Evolutionary conservation across 805 yeast genomes (phyloP).

Genomic region (Hermanozyma aechmeae): DNA sequence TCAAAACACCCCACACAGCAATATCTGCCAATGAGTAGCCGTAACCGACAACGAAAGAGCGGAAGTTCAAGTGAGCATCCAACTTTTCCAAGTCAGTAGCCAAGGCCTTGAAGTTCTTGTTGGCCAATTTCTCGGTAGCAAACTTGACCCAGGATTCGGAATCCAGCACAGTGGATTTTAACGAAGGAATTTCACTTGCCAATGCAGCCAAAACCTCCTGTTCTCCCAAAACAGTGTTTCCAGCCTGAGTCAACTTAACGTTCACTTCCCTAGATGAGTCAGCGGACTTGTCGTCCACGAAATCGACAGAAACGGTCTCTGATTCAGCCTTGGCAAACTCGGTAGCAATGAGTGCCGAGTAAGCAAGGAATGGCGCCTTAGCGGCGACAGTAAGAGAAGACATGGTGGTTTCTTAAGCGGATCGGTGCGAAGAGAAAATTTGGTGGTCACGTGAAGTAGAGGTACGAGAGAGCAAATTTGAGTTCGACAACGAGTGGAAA

Average conservation of each 20-base stretch:
- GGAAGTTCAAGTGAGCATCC: conserved; percentile 76
- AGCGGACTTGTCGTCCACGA: conserved; percentile 57
- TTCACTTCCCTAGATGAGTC: conserved; percentile 38
- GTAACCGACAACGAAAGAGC: conserved; percentile 69
- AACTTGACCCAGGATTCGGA: conserved; percentile 54
- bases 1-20: conserved; percentile 86
- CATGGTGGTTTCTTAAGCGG: conserved; percentile 12
- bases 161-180: conserved; percentile 13
- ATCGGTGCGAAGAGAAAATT: neutral
- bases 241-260: conserved; percentile 37
- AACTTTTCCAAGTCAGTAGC: conserved; percentile 69
- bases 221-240: conserved; percentile 32
- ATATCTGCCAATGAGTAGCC: conserved; percentile 69
- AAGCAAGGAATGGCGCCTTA: conserved; percentile 78
- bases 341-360: conserved; percentile 70
- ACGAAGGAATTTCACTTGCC: conserved; percentile 43
- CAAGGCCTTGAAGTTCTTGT: conserved; percentile 84
- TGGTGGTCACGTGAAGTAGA: too few relatives aligned
- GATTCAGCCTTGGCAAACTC: conserved; percentile 51
- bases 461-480: too few relatives aligned
- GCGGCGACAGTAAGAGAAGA: conserved; percentile 63
- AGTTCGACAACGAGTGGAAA: too few relatives aligned
- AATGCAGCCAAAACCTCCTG: conserved; percentile 39
- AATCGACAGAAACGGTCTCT: conserved; percentile 48
- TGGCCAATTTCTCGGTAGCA: conserved; percentile 58